These are phyloP conservation scores for Pochonia chlamydosporia DNA, from an alignment of 2,329 filamentous ascomycete genomes.

Conservation along the genomic window DNA sequence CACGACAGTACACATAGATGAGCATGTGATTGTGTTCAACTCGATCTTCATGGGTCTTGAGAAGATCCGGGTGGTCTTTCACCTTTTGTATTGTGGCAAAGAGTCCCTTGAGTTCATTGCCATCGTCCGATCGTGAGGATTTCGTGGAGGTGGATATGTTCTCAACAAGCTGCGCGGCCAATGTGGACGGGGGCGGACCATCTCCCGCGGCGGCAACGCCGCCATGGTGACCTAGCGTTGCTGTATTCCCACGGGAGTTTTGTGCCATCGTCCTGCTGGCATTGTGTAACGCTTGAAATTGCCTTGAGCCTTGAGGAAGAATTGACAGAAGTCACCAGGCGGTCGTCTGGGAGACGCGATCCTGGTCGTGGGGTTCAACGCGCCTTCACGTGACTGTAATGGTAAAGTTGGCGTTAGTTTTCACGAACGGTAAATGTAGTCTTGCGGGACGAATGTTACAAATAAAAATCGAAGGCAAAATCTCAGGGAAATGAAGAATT, in stretches of 20 bases:
- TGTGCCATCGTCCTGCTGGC: constrained; percentile 23
- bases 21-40: constrained; percentile 77
- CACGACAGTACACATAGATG: constrained; percentile 75
- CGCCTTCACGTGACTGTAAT: constrained; percentile 12
- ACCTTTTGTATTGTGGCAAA: constrained; percentile 50
- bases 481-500: no score
- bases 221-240: constrained; percentile 10
- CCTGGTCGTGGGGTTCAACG: neutral
- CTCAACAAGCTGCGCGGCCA: constrained; percentile 82
- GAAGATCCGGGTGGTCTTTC: constrained; percentile 42
- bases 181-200: constrained; percentile 64
- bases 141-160: constrained; percentile 64
- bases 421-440: no score
- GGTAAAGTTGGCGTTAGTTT: no score
- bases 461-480: no score
- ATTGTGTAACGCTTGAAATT: constrained; percentile 14
- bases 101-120: constrained; percentile 69
- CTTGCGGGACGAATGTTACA: no score
- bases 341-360: constrained; percentile 2
- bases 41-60: constrained; percentile 60
- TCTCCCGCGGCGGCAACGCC: constrained; percentile 13
- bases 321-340: neutral
- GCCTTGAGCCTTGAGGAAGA: neutral
- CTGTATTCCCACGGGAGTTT: constrained; percentile 14
- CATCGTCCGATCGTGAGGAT: constrained; percentile 58